Base-by-base conservation (phyloP, 1,284 basidiomycete species). In the Austropuccinia psidii region DNA sequence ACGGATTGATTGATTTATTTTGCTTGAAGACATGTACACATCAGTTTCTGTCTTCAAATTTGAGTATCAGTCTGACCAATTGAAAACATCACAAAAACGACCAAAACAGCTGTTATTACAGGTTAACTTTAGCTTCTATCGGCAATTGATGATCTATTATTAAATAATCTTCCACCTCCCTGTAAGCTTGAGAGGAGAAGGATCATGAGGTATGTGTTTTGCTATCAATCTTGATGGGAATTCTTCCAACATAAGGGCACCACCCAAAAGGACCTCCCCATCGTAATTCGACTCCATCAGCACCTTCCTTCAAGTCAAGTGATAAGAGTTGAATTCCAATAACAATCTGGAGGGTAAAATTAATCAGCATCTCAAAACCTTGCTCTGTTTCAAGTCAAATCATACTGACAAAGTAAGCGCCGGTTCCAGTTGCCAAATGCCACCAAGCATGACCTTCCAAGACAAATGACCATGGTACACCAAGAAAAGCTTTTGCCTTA, bases 341-440 rank as follows among this genome's bases (percentile, higher is more conserved):
- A 47, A 66, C 72, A 35, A 57, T 66, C 69, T 73, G 35, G 11
- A n/a, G 2, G 4, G 24, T 0, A 35, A 54, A 43, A 33, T 4
- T 31, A n/a, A 33, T 27, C 17, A 21, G 24, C 33, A 65, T 21
- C 21, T 29, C 47, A 4, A 55, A 8, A 29, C 9, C 9, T 6
- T 31, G 35, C 2, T 8, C 29, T 31, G 11, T n/a, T 57, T 13
- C 33, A 41, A 41, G 24, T 15, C 3, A 43, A 64, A 43, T 9
- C 11, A 37, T 58, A 37, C 58, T 73, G 49, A 73, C 69, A 7
- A 73, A 21, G 33, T 81, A 83, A 1, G 82, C 78, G 4, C 84
- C 84, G 55, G 81, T 81, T 4, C 83, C 83, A 0, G 84, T 85
- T 75, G 83, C 77, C 24, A 84, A 76, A 76, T 85, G 84, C 84